These are phyloP conservation scores for Tieghemostelium lacteum DNA, from an alignment of 78 protist genomes.

Conservation along the genomic window DNA sequence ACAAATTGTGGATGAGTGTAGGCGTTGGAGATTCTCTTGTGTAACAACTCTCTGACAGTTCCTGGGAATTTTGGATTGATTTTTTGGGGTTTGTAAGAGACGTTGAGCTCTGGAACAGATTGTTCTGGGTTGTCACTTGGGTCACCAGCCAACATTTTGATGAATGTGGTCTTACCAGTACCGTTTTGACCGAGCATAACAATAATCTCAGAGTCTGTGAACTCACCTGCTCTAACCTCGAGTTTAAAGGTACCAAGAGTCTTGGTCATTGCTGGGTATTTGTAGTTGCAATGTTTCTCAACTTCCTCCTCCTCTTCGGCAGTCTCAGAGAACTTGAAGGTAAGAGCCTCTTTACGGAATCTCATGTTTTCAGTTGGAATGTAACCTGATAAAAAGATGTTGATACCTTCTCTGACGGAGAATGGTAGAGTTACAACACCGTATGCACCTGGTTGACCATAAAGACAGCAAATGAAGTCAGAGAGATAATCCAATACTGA, in stretches of 20 bases:
- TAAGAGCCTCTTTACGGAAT: constrained; percentile 96
- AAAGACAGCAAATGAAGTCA: constrained; percentile 98
- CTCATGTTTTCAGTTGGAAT: constrained; percentile 99
- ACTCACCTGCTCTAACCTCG: constrained; percentile 93
- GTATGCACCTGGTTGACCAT: constrained; percentile 99
- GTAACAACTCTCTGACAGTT: constrained; percentile 73
- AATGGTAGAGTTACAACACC: constrained; percentile 99
- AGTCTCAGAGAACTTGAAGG: constrained; percentile 87
- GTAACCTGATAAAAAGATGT: constrained; percentile 98
- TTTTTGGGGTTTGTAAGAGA: constrained; percentile 99
- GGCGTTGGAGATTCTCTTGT: constrained; percentile 90
- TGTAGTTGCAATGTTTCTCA: constrained; percentile 78
- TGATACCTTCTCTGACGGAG: constrained; percentile 99
- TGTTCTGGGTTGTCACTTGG: constrained; percentile 88
- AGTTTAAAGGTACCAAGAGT: constrained; percentile 91
- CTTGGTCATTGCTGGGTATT: constrained; percentile 98
- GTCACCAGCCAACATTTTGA: constrained; percentile 97
- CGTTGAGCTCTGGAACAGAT: constrained; percentile 91
- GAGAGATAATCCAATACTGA: constrained; percentile 99
- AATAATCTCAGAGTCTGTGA: constrained; percentile 98
- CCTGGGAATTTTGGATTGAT: constrained; percentile 97
- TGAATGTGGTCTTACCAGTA: constrained; percentile 99
- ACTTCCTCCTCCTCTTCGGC: constrained; percentile 83
- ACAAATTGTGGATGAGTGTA: constrained; percentile 97
- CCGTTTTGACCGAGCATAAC: constrained; percentile 99